These are phyloP conservation scores for Schrenkiella parvula DNA, from an alignment of 345 rosid species.

Conservation along the genomic window DNA sequence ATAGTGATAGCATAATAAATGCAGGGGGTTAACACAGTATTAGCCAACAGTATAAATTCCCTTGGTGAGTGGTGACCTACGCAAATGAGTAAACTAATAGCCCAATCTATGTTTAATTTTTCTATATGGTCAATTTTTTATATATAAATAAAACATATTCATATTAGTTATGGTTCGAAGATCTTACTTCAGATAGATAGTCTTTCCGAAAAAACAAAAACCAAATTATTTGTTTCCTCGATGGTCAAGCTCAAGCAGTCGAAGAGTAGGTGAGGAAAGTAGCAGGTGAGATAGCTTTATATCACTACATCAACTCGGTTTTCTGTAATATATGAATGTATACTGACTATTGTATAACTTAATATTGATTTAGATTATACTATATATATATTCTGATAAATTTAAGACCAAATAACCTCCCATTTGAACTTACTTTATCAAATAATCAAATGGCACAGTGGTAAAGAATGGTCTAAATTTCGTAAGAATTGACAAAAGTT, in stretches of 20 bases:
- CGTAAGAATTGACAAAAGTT: not conserved
- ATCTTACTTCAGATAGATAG: conserved; percentile 18
- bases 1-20: conserved; percentile 11
- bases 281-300: conserved; percentile 9
- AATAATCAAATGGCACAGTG: not conserved
- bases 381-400: no score
- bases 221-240: conserved; percentile 7
- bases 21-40: conserved; percentile 19
- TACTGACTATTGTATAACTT: not conserved
- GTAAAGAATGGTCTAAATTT: not conserved
- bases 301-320: not conserved
- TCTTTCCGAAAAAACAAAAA: conserved; percentile 4
- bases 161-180: not conserved
- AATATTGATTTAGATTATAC: not conserved
- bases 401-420: not conserved
- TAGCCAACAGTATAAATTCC: conserved; percentile 11
- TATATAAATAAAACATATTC: not conserved
- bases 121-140: not conserved
- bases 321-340: not conserved
- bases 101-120: conserved; percentile 16
- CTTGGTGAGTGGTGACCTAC: conserved; percentile 18
- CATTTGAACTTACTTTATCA: not conserved
- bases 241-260: conserved; percentile 19
- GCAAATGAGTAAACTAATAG: conserved; percentile 10
- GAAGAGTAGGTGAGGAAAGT: conserved; percentile 15